Percentiles rank a stretch among this genome's conserved stretches.
phyloP scores from a whole-genome alignment of 148 eudicot genomes.

The Fagopyrum tataricum region DNA sequence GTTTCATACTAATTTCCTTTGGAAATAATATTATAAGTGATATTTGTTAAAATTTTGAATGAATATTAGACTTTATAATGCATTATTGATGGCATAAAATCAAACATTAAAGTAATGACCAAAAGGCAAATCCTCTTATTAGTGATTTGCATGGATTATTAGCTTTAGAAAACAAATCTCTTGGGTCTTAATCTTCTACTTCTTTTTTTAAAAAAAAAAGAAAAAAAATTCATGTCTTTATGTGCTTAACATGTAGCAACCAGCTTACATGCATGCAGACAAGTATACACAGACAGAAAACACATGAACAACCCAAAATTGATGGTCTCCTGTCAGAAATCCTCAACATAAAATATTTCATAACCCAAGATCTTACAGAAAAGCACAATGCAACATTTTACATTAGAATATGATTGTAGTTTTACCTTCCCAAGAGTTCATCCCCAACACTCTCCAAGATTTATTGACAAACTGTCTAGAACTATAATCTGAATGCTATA shows the following conservation, averaged over 20 bases:
- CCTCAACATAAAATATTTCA: background rate
- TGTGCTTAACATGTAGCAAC: conserved; percentile 6
- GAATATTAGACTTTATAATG: no score
- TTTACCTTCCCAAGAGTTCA: background rate
- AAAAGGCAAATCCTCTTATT: background rate
- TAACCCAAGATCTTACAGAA: background rate
- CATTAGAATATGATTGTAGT: background rate
- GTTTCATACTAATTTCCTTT: background rate
- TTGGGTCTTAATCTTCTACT: background rate
- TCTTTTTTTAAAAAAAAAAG: background rate
- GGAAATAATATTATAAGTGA: no score
- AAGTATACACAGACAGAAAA: background rate
- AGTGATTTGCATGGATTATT: background rate
- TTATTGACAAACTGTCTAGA: background rate
- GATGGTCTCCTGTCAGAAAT: background rate
- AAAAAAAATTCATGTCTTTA: conserved; percentile 1
- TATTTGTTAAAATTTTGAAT: no score
- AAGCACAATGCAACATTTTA: background rate
- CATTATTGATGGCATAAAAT: background rate
- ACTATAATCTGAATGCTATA: background rate
- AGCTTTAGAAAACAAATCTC: background rate
- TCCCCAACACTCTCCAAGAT: conserved; percentile 2
- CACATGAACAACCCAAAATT: background rate
- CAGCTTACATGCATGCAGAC: conserved; percentile 11
- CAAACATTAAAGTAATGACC: background rate